A percentile compares a stretch with the other conserved stretches of the same genome.
Conservation (phyloP, 176 grass and related monocot genomes). For the Zoysia japonica region DNA sequence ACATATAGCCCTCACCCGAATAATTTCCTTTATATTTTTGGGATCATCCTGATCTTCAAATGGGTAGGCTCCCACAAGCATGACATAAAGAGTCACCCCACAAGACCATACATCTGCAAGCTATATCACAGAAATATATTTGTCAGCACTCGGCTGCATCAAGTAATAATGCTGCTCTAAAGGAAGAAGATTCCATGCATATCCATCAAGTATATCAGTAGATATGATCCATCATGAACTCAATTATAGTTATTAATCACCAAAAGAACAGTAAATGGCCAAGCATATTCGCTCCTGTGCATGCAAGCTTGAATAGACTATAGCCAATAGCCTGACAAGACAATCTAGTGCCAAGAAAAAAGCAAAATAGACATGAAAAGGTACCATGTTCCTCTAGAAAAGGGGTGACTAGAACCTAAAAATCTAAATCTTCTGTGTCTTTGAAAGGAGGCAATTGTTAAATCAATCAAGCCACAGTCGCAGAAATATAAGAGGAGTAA, state of each 20-base stretch:
- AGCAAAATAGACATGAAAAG: background rate
- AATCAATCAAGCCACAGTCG: background rate
- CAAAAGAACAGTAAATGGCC: background rate
- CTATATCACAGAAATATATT: slow-evolving; percentile 41
- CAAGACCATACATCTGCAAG: slow-evolving; percentile 95
- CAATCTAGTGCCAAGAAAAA: background rate
- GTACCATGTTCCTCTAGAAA: background rate
- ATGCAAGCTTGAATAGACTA: slow-evolving; percentile 4
- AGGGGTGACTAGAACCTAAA: background rate
- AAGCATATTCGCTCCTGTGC: background rate
- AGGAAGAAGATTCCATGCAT: background rate
- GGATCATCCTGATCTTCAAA: slow-evolving; percentile 90
- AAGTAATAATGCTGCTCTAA: slow-evolving; percentile 1
- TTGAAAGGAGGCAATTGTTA: background rate
- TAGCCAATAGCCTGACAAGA: background rate
- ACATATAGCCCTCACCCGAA: slow-evolving; percentile 51
- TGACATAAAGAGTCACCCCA: slow-evolving; percentile 88
- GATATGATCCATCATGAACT: background rate
- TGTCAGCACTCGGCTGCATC: slow-evolving; percentile 1
- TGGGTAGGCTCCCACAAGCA: slow-evolving; percentile 86
- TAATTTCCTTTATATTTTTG: slow-evolving; percentile 79
- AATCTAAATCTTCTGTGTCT: background rate
- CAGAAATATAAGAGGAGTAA: background rate
- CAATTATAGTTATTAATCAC: background rate
- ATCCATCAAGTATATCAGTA: background rate